Conservation (phyloP, 257 asterid genomes). For the Agastache rugosa region DNA sequence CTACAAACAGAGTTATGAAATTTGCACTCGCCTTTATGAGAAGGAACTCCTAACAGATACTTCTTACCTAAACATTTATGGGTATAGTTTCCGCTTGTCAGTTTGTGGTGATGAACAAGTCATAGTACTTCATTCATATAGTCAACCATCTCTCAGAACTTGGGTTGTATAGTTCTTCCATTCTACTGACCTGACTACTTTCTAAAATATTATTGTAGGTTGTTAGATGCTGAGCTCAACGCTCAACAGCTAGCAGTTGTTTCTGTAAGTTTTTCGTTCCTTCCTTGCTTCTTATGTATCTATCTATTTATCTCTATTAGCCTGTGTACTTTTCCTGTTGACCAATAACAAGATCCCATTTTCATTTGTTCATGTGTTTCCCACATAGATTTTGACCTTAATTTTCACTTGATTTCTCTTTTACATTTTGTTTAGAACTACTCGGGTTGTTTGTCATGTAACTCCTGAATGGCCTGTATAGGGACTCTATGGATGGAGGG, state of each 20-base stretch:
- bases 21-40: constrained; percentile 87
- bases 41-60: constrained; percentile 89
- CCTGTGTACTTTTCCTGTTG: constrained; percentile 5
- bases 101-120: constrained; percentile 22
- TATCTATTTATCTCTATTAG: not conserved
- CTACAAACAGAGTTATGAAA: constrained; percentile 85
- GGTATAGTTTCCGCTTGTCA: constrained; percentile 53
- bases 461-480: constrained; percentile 45
- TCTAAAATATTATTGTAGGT: constrained; percentile 51
- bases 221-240: constrained; percentile 75
- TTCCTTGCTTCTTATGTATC: not conserved
- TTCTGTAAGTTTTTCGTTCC: constrained; percentile 63
- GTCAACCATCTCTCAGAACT: constrained; percentile 12
- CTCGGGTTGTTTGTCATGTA: not conserved
- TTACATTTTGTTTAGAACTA: constrained; percentile 2
- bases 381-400: not conserved
- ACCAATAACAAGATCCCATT: constrained; percentile 3
- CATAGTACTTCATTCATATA: constrained; percentile 9
- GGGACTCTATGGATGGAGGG: constrained; percentile 98
- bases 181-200: constrained; percentile 36
- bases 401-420: not conserved
- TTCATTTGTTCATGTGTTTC: constrained; percentile 12
- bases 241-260: constrained; percentile 95
- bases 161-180: constrained; percentile 13
- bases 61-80: constrained; percentile 86